Base-by-base conservation (phyloP, 495 filamentous ascomycete genomes). In the Tuber microsphaerosporum region DNA sequence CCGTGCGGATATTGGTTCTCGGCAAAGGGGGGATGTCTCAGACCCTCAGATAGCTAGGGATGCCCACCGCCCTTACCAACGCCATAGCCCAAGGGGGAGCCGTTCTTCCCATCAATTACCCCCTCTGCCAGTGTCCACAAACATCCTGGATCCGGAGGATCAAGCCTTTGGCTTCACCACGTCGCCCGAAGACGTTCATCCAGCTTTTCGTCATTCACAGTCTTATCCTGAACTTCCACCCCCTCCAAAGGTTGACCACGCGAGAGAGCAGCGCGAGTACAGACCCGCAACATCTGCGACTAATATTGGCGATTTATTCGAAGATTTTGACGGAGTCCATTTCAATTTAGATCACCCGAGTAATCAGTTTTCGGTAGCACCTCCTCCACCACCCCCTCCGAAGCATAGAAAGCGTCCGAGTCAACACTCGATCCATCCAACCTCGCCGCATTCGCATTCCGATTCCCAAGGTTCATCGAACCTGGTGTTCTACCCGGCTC, bases 401-500 rank as follows among this genome's bases (percentile, higher is more conserved):
- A n/a, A 22, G 48, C 78, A 76, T 46, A 86, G 79, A 46, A 85
- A 84, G 74, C 80, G 80, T 74, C 84, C 79, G 45, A 84, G 83
- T 20, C 77, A 81, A 75, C 56, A 56, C 75, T 77, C 69, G 61
- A 75, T 51, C 85, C 31, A 84, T 86, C 20, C 76, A 87, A 76
- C 83, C 42, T 80, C 83, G 70, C 84, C 86, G 74, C 86, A 70
- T 37, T 37, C 34, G 34, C 34, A 37, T 26, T 78, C 79, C 5
- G 78, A 69, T 26, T 85, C 74, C 46, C 86, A 91, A 72, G 70
- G 69, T 10, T 74, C 77, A 44, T 75, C 79, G 39, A 69, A 75
- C 31, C 94, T 99, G 92, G 88, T 97, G 14, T 98, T 90, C 83
- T 99, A 99, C 82, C 95, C 95, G 20, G 95, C 95, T 5, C 95